Conservation (phyloP, 441 rosid species). For the Theobroma grandiflorum region DNA sequence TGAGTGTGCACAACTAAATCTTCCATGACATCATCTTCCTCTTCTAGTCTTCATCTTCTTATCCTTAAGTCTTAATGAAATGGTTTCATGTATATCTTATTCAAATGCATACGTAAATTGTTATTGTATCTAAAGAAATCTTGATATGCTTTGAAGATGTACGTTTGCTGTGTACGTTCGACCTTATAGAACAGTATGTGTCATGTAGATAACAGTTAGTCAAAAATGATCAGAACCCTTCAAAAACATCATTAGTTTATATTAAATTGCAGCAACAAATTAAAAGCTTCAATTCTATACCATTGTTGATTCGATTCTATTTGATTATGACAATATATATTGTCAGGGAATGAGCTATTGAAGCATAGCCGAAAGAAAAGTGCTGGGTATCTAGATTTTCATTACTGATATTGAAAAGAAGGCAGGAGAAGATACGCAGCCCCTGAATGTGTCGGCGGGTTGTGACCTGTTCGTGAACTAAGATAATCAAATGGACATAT, state of each 20-base stretch:
- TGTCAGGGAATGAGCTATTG: background rate
- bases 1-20: background rate
- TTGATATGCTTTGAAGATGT: too few species aligned
- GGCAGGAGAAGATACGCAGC: background rate
- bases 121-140: too few species aligned
- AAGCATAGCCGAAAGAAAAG: background rate
- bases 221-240: too few species aligned
- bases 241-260: background rate
- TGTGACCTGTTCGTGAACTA: background rate
- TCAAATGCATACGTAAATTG: background rate
- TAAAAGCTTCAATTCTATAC: too few species aligned
- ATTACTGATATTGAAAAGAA: background rate
- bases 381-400: background rate
- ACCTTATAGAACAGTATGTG: too few species aligned
- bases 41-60: background rate
- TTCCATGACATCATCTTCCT: conserved; percentile 9
- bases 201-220: too few species aligned
- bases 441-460: background rate
- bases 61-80: background rate
- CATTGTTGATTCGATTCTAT: too few species aligned
- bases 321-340: too few species aligned
- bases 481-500: background rate
- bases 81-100: background rate
- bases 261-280: too few species aligned
- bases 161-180: too few species aligned